A percentile compares a stretch with the other conserved stretches of the same genome.
Conservation (phyloP, 1,284 basidiomycete genomes). For the Hemileia vastatrix region DNA sequence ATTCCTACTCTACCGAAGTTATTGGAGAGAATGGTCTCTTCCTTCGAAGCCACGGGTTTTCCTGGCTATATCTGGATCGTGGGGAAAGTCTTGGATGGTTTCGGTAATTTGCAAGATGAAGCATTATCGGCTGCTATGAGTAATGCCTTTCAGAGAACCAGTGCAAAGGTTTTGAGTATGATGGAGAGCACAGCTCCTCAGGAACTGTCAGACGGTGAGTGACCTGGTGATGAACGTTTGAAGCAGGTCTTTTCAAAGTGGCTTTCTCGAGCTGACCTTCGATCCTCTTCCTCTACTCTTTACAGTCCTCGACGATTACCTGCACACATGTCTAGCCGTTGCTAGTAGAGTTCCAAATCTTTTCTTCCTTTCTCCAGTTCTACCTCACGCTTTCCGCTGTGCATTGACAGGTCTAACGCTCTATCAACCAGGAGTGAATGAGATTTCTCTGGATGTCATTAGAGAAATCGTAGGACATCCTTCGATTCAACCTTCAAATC, state of each 20-base stretch:
- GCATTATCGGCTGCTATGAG: slow-evolving; percentile 30
- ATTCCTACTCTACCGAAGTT: slow-evolving; percentile 62
- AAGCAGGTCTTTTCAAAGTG: not conserved
- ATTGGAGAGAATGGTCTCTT: slow-evolving; percentile 61
- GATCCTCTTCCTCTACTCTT: not conserved
- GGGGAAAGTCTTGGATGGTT: slow-evolving; percentile 55
- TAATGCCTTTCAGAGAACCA: slow-evolving; percentile 33
- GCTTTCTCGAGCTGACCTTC: too few relatives aligned
- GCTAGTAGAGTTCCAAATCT: slow-evolving; percentile 61
- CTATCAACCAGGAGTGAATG: slow-evolving; percentile 67
- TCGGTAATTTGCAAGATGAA: slow-evolving; percentile 51
- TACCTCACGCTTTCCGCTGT: slow-evolving; percentile 64
- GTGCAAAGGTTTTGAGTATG: slow-evolving; percentile 55
- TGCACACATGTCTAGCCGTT: slow-evolving; percentile 68
- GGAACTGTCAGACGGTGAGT: slow-evolving; percentile 69
- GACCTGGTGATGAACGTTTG: too few relatives aligned
- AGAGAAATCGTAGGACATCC: slow-evolving; percentile 60
- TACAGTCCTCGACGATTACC: slow-evolving; percentile 89
- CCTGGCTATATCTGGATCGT: slow-evolving; percentile 91
- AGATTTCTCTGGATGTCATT: slow-evolving; percentile 71
- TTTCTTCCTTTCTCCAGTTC: slow-evolving; percentile 64
- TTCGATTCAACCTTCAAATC: slow-evolving; percentile 20
- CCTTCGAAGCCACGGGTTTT: slow-evolving; percentile 74
- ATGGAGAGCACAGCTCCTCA: slow-evolving; percentile 58
- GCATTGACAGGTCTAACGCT: slow-evolving; percentile 66